Conservation (phyloP, 2,329 filamentous ascomycete species). For the Pseudogymnoascus destructans region DNA sequence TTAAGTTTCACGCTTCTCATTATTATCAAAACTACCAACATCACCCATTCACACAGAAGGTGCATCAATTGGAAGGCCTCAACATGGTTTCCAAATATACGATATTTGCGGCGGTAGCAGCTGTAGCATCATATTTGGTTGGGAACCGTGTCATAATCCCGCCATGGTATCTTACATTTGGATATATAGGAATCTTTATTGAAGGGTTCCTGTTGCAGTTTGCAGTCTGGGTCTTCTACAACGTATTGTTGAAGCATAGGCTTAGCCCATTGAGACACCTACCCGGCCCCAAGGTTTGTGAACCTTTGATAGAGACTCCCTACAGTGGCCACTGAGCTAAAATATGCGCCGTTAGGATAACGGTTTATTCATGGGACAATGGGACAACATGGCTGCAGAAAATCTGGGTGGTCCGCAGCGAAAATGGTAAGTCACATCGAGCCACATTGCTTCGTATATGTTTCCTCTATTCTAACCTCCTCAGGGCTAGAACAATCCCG, state of each 20-base stretch:
- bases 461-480: neutral
- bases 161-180: neutral
- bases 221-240: conserved; percentile 28
- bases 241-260: conserved; percentile 41
- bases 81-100: neutral
- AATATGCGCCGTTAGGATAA: conserved; percentile 22
- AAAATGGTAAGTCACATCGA: conserved; percentile 24
- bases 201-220: conserved; percentile 30
- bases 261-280: conserved; percentile 46
- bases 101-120: neutral
- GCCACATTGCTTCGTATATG: conserved; percentile 35
- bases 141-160: neutral
- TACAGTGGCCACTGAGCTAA: neutral
- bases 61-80: too few species aligned
- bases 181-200: conserved; percentile 28
- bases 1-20: neutral
- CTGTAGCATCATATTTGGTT: neutral
- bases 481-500: conserved; percentile 44
- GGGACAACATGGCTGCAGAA: conserved; percentile 26
- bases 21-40: neutral
- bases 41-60: neutral
- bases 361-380: conserved; percentile 35
- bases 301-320: neutral
- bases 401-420: conserved; percentile 29
- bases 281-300: conserved; percentile 37